Conservation (phyloP, 148 eudicot species). For the Cornus suecica region DNA sequence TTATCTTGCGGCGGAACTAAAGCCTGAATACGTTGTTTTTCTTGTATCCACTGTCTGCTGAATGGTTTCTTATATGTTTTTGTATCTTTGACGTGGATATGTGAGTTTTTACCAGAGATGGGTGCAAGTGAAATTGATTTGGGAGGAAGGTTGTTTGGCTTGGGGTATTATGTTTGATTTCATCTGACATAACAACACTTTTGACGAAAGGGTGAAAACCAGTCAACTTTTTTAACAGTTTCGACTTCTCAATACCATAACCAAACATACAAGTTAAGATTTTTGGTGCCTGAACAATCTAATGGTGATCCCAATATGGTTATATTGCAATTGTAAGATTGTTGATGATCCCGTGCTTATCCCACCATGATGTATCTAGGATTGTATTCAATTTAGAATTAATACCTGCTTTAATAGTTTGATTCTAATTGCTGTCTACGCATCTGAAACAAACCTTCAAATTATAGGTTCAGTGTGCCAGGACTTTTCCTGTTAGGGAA, state of each 20-base stretch:
- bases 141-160: background rate
- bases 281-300: no score
- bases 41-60: constrained; percentile 63
- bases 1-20: constrained; percentile 69
- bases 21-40: constrained; percentile 85
- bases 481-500: background rate
- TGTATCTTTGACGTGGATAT: constrained; percentile 1
- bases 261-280: no score
- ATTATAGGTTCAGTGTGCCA: background rate
- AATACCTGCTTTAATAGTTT: background rate
- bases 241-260: no score
- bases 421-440: background rate
- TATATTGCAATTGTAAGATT: no score
- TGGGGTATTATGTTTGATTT: no score
- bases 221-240: no score
- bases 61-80: background rate
- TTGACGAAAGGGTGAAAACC: no score
- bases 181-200: no score
- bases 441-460: background rate
- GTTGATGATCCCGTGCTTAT: no score
- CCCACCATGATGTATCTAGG: no score
- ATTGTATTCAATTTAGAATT: background rate
- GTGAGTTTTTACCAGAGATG: constrained; percentile 1
- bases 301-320: no score
- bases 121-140: background rate